Conservation (phyloP, 257 asterid species). For the Perilla frutescens region DNA sequence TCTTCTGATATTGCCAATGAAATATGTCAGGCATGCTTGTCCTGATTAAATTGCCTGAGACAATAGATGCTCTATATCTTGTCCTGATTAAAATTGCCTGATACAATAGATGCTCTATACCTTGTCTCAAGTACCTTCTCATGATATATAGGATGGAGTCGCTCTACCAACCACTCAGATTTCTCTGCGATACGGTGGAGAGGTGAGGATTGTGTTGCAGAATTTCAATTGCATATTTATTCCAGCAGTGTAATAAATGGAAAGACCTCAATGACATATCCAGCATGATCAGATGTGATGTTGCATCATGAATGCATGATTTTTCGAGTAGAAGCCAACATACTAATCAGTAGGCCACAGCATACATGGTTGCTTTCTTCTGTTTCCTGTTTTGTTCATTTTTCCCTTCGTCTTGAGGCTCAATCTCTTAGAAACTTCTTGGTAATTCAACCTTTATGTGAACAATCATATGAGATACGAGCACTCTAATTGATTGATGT, state of each 20-base stretch:
- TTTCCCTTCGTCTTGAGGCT: slow-evolving; percentile 25
- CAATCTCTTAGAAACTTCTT: slow-evolving; percentile 18
- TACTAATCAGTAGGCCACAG: slow-evolving; percentile 11
- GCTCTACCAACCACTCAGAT: slow-evolving; percentile 79
- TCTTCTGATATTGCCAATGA: too few relatives aligned
- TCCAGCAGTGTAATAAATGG: not conserved
- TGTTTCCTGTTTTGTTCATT: slow-evolving; percentile 1
- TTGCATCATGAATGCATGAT: slow-evolving; percentile 11
- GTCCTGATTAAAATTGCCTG: slow-evolving; percentile 22
- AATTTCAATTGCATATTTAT: slow-evolving; percentile 19
- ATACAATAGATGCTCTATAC: slow-evolving; percentile 25
- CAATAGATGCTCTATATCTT: slow-evolving; percentile 27
- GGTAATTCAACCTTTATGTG: slow-evolving; percentile 21
- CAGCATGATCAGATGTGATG: slow-evolving; percentile 17
- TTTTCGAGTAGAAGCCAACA: not conserved
- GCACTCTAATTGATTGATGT: slow-evolving; percentile 16
- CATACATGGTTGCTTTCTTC: slow-evolving; percentile 24
- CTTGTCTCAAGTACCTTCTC: slow-evolving; percentile 40
- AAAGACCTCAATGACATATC: slow-evolving; percentile 23
- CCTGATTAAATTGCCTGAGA: slow-evolving; percentile 13
- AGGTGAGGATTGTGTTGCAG: slow-evolving; percentile 59
- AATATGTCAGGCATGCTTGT: not conserved
- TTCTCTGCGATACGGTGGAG: slow-evolving; percentile 91
- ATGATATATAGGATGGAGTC: slow-evolving; percentile 83
- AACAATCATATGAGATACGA: slow-evolving; percentile 5